Conservation (phyloP, 2,329 filamentous ascomycete species). For the Pseudofabraea citricarpa region DNA sequence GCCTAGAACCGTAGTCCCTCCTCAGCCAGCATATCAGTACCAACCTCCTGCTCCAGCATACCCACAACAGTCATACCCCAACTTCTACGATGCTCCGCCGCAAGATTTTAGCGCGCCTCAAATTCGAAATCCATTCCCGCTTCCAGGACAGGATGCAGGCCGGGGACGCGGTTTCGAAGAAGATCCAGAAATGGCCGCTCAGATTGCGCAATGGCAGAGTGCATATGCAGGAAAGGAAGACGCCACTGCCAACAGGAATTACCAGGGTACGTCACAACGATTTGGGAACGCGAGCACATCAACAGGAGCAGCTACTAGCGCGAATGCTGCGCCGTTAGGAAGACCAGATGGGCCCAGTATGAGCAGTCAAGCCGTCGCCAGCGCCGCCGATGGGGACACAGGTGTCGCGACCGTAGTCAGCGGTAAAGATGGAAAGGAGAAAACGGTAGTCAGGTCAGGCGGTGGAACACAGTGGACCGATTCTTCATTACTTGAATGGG, state of each 20-base stretch:
- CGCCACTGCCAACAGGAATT: conserved; percentile 25
- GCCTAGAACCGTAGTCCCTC: conserved; percentile 50
- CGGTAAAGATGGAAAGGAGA: conserved; percentile 56
- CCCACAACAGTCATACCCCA: conserved; percentile 18
- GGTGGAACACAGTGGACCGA: conserved; percentile 94
- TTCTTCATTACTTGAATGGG: conserved; percentile 86
- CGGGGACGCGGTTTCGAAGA: conserved; percentile 38
- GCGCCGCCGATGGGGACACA: conserved; percentile 41
- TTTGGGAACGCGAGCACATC: conserved; percentile 35
- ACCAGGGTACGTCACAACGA: conserved; percentile 26
- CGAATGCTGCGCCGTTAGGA: conserved; percentile 39
- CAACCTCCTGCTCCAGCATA: conserved; percentile 22
- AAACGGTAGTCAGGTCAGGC: conserved; percentile 83
- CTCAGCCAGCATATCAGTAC: conserved; percentile 26
- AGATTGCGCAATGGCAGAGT: conserved; percentile 93
- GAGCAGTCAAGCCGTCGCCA: conserved; percentile 63
- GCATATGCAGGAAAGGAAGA: conserved; percentile 70
- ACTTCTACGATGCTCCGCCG: conserved; percentile 15
- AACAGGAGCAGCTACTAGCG: conserved; percentile 37
- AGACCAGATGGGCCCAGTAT: conserved; percentile 55
- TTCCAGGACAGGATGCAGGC: conserved; percentile 43
- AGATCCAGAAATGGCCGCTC: conserved; percentile 80
- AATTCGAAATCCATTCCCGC: conserved; percentile 77
- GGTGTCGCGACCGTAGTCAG: conserved; percentile 35
- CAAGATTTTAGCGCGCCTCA: conserved; percentile 51